Base-by-base conservation (phyloP, 129 eudicot species). In the Helichrysum umbraculigerum region DNA sequence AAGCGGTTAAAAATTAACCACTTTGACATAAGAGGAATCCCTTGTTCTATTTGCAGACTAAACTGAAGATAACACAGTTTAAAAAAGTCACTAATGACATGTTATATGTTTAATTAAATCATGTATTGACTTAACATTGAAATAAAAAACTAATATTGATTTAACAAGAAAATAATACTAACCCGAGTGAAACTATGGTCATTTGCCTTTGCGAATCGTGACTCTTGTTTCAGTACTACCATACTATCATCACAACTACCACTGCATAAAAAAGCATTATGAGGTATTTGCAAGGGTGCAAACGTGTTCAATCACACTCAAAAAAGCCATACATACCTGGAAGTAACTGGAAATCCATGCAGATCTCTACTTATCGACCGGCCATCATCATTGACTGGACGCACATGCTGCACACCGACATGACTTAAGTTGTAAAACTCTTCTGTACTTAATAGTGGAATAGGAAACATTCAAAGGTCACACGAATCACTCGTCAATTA, bases 31-130 rank as follows among this genome's bases (percentile, higher is more conserved):
- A 94, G 85, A 12, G 97, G 99, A 71, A 94, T 73, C 70, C 99
- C 99, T 87, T 94, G 97, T 79, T 94, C 99, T 71, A 94, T 94
- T 79, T 91, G 99, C 83, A 91, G 35, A 80, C 83, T 89, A 76
- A 89, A 86, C 99, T 94, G 89, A 66, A 91, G 22, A 76, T 6
- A 81, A 50, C 67, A 73, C 14, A 20, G 73, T 29, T 37, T 14
- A 16, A 28, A 8, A 71, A 50, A n/a, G 30, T 20, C 12, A 80
- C 64, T 32, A 66, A 16, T 57, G 61, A 19, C 42, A 77, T 22
- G 6, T 33, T 15, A 75, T 30, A 67, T 52, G 0, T 35, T 65
- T 30, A 47, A 37, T 56, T 14, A 54, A 6, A 54, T 4, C 3
- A 73, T 62, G 64, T 52, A 69, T 21, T 50, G 8, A 65, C n/a